Conservation (phyloP, 1,284 basidiomycete genomes). For the Marasmius tenuissimus region DNA sequence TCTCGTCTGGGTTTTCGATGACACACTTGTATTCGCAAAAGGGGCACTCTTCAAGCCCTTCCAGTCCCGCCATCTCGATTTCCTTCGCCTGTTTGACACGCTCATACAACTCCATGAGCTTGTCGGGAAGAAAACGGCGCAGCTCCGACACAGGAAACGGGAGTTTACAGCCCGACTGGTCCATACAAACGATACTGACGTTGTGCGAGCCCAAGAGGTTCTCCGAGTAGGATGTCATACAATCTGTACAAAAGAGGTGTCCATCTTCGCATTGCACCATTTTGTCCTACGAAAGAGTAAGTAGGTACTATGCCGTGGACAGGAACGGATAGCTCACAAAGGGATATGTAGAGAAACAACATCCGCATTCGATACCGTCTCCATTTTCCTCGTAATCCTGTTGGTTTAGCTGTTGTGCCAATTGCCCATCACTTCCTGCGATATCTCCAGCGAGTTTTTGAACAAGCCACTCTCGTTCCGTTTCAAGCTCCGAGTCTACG, state of each 20-base stretch:
- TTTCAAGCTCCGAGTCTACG: slow-evolving; percentile 33
- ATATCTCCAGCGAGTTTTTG: slow-evolving; percentile 32
- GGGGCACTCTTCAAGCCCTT: slow-evolving; percentile 82
- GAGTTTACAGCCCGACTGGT: slow-evolving; percentile 72
- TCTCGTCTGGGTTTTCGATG: slow-evolving; percentile 77
- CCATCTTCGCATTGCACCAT: slow-evolving; percentile 86
- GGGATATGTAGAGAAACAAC: slow-evolving; percentile 73
- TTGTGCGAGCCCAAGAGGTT: slow-evolving; percentile 51
- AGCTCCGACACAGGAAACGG: slow-evolving; percentile 70
- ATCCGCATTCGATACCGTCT: slow-evolving; percentile 76
- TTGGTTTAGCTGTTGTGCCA: slow-evolving; percentile 27
- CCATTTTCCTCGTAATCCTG: slow-evolving; percentile 43
- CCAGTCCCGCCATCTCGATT: slow-evolving; percentile 70
- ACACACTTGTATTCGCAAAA: slow-evolving; percentile 84
- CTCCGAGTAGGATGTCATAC: slow-evolving; percentile 52
- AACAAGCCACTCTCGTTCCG: slow-evolving; percentile 44
- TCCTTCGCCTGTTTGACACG: slow-evolving; percentile 78
- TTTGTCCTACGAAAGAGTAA: slow-evolving; percentile 50
- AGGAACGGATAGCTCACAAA: slow-evolving; percentile 52
- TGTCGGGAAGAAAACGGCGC: slow-evolving; percentile 56
- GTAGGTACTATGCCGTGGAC: neutral
- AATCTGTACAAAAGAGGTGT: slow-evolving; percentile 70
- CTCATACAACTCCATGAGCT: slow-evolving; percentile 69
- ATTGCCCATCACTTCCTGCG: slow-evolving; percentile 23
- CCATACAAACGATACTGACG: slow-evolving; percentile 74